Base-by-base conservation (phyloP, 176 grass and related monocot genomes). In the Oryza brachyantha region DNA sequence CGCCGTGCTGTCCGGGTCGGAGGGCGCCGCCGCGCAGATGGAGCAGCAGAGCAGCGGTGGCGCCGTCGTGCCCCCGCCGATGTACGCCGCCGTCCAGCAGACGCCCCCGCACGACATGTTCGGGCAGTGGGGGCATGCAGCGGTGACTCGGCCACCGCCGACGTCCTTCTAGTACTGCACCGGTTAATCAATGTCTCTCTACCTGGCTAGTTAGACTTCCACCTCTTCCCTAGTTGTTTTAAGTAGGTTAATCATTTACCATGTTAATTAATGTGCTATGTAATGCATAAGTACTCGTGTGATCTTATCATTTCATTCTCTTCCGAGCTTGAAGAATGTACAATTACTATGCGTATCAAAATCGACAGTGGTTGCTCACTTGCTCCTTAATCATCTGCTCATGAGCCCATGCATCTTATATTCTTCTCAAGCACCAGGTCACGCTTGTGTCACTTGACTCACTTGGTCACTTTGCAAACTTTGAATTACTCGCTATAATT, bases 21-120 rank as follows among this genome's bases (percentile, higher is more conserved):
- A 90, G 57, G 81, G 84, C 17, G 68, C 21, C 52, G 52, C 21
- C n/a, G 66, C 29, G n/a, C 81, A 84, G 70, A n/a, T 80, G 54
- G 81, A 84, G 54, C 75, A 80, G 36, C 73, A 76, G 67, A 38
- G 86, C 38, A 74, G 68, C 81, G 86, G 74, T 3, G 85, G 76
- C n/a, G 13, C 65, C 50, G 62, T 74, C 43, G 64, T 74, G 29
- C 82, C 81, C 4, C 75, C 85, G n/a, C 70, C 87, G 25, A 86
- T 86, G 41, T 93, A 82, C 79, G 83, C 67, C 69, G 82, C 89
- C n/a, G 75, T 86, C 9, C 79, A 72, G 17, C 76, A 66, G 31
- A 84, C 72, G 29, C 74, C 89, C 80, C 41, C 85, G 66, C 82
- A 92, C 45, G 84, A 92, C 58, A 79, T 92, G 72, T 97, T 97